phyloP scores from a whole-genome alignment of 331 rosid genomes.

The Quercus lobata region DNA sequence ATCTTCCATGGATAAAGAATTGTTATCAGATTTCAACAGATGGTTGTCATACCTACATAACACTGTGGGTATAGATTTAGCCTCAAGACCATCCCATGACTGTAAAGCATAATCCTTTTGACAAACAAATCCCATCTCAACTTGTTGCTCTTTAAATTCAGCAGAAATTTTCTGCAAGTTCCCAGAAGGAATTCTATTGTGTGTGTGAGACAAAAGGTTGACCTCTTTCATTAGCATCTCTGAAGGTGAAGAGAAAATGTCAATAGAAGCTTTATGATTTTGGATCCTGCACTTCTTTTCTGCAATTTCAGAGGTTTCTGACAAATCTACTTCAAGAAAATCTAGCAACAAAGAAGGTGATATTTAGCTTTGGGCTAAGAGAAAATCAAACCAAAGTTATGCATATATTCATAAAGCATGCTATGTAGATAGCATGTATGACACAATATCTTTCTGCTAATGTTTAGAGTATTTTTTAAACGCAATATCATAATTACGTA shows the following conservation, averaged over 20 bases:
- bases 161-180: slow-evolving; percentile 20
- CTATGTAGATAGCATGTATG: background rate
- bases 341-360: slow-evolving; percentile 17
- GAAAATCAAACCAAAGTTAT: slow-evolving; percentile 28
- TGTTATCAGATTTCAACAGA: slow-evolving; percentile 24
- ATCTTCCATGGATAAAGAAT: slow-evolving; percentile 29
- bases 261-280: slow-evolving; percentile 34
- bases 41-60: slow-evolving; percentile 20
- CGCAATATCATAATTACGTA: background rate
- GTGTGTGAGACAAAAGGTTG: slow-evolving; percentile 19
- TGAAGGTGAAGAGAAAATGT: slow-evolving; percentile 36
- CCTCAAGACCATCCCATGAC: slow-evolving; percentile 34
- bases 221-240: slow-evolving; percentile 45
- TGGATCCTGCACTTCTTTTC: slow-evolving; percentile 28
- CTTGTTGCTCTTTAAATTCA: slow-evolving; percentile 33
- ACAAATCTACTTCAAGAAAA: slow-evolving; percentile 42
- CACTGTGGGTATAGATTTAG: slow-evolving; percentile 35
- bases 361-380: slow-evolving; percentile 1
- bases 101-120: slow-evolving; percentile 35
- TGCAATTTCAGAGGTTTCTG: slow-evolving; percentile 14
- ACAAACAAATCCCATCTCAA: slow-evolving; percentile 25
- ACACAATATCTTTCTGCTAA: background rate
- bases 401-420: slow-evolving; percentile 2
- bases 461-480: background rate
- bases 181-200: slow-evolving; percentile 26